Percentiles rank a stretch among this genome's conserved stretches.
Evolutionary conservation across 108 stramenopile species (phyloP).

Genomic region (Fistulifera pelliculosa): DNA sequence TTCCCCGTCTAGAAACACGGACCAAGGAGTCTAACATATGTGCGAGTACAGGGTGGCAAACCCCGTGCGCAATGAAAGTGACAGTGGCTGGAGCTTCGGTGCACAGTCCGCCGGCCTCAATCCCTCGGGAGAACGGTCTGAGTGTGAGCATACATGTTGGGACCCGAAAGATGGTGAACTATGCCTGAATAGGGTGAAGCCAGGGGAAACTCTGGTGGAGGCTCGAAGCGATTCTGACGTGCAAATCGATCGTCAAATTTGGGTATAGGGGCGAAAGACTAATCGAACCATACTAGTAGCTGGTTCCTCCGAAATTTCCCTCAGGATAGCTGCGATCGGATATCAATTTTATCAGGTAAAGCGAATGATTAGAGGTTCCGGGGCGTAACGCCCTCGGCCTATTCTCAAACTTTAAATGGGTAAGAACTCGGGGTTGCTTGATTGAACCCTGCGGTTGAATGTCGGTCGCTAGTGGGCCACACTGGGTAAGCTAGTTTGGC

Average conservation of each 20-base stretch:
- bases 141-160: constrained; percentile 90
- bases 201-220: constrained; percentile 95
- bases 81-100: constrained; percentile 61
- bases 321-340: constrained; percentile 89
- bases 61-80: constrained; percentile 85
- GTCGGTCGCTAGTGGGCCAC: constrained; percentile 93
- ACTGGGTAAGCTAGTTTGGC: constrained; percentile 95
- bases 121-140: constrained; percentile 83
- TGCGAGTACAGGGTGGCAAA: constrained; percentile 82
- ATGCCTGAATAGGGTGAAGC: constrained; percentile 95
- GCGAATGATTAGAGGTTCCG: constrained; percentile 96
- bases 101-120: constrained; percentile 89
- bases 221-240: constrained; percentile 92
- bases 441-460: constrained; percentile 88
- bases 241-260: constrained; percentile 94
- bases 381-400: constrained; percentile 86
- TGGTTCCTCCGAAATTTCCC: constrained; percentile 97
- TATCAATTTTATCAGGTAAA: constrained; percentile 94
- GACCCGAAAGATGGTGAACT: constrained; percentile 97
- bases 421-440: constrained; percentile 89
- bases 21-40: constrained; percentile 27
- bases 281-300: constrained; percentile 96
- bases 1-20: constrained; percentile 19
- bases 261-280: constrained; percentile 98
- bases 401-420: constrained; percentile 98